Conservation (phyloP, 2,329 filamentous ascomycete genomes). For the Ceratocystis ficicola region DNA sequence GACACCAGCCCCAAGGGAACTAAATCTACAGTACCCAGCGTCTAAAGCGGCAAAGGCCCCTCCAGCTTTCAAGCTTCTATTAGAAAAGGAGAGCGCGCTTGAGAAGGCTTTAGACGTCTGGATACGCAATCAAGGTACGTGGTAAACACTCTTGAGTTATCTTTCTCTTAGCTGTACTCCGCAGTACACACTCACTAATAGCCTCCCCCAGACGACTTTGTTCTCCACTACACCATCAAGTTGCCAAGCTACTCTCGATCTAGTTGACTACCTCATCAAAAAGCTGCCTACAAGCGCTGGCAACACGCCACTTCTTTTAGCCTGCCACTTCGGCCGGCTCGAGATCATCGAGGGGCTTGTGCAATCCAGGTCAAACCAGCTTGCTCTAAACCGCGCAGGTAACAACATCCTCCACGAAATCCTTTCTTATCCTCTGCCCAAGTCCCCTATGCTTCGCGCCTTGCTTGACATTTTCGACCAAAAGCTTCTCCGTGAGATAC, state of each 20-base stretch:
- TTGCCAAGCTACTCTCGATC: constrained; percentile 34
- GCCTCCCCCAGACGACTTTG: constrained; percentile 41
- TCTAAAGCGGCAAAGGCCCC: constrained; percentile 50
- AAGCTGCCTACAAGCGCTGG: constrained; percentile 44
- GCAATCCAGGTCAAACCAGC: constrained; percentile 56
- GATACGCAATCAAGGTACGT: constrained; percentile 48
- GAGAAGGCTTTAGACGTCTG: constrained; percentile 51
- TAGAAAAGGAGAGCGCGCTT: constrained; percentile 48
- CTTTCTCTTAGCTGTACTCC: background rate
- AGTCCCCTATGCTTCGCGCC: background rate
- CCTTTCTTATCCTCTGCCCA: background rate
- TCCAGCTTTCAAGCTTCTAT: constrained; percentile 48
- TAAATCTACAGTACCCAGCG: constrained; percentile 55
- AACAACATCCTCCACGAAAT: constrained; percentile 50
- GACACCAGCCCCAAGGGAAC: constrained; percentile 53
- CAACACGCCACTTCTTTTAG: constrained; percentile 56
- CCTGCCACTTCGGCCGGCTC: constrained; percentile 44
- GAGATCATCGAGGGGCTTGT: constrained; percentile 51
- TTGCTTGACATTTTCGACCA: background rate
- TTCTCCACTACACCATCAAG: constrained; percentile 54
- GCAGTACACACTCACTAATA: constrained; percentile 20
- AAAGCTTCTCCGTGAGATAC: background rate
- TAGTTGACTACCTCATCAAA: constrained; percentile 56
- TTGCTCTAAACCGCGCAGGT: constrained; percentile 46
- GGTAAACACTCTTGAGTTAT: background rate